Evolutionary conservation across 2,329 filamentous ascomycete genomes (phyloP), one percentile per base, ranked within the genome.

Genomic region (Cladosporium oxysporum): DNA sequence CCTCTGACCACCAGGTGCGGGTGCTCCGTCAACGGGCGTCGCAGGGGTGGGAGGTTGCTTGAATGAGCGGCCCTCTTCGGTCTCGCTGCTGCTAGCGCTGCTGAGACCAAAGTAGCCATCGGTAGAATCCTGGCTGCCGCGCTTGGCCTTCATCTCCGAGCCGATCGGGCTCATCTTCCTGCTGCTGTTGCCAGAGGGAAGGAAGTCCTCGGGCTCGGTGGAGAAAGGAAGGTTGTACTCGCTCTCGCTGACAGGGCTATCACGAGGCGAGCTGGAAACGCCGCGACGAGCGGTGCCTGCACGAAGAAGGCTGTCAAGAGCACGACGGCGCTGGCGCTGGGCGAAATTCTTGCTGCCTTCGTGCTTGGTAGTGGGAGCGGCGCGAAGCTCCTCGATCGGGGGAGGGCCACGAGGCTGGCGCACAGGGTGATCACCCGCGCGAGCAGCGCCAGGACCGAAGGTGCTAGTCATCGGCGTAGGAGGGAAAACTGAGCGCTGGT

Each of bases 321-420:
- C 95, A 73, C 91, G 93, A 70, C 94, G 92, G 67, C 95, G 92
- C 74, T 96, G 93, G 68, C 95, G 93, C 65, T 93, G 89, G 12
- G 91, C 91, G 80, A 99, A 99, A 83, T 99, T 99, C 87, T 97
- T 84, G 88, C 94, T 97, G 28, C 94, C 95, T 78, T 98, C 94
- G 69, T 94, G 88, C 81, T 93, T 97, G 71, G 92, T 89, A 10
- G 94, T 98, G 1, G 95, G 95, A 80, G 93, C 95, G 23, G 90
- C 86, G 74, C 90, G 87, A 67, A 99, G 88, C 81, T 99, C 95
- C 71, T 99, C 95, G 60, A 98, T 85, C 16, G 91, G 88, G 16
- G 95, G 95, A 28, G 95, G 95, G 5, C 93, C 93, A 69, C 93
- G 92, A 62, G 95, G 95, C 80, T 99, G 95, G 66, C 95, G 93